Conservation (phyloP, 257 asterid species). For the Craterostigma plantagineum region DNA sequence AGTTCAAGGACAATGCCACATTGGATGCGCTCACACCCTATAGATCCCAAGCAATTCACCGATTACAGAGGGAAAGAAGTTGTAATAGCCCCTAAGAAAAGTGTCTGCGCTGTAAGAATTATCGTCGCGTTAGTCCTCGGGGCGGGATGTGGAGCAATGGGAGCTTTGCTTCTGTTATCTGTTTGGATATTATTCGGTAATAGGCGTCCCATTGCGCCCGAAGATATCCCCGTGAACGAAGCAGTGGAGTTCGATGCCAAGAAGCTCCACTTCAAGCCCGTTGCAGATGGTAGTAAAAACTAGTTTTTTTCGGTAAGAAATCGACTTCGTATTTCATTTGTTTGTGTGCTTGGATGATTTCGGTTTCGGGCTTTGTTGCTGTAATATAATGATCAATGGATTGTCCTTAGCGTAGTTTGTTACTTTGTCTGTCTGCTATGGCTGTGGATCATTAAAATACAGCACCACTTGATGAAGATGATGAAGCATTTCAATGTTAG, state of each 20-base stretch:
- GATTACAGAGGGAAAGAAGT: constrained; percentile 14
- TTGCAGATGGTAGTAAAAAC: constrained; percentile 42
- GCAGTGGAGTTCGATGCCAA: constrained; percentile 26
- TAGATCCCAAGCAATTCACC: constrained; percentile 31
- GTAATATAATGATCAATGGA: constrained; percentile 68
- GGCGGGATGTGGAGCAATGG: constrained; percentile 60
- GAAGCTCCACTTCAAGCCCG: constrained; percentile 26
- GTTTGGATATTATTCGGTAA: constrained; percentile 40
- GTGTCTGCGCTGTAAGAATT: constrained; percentile 43
- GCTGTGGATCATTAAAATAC: constrained; percentile 41
- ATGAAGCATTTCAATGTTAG: neutral
- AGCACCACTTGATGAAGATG: constrained; percentile 12
- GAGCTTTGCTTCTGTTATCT: constrained; percentile 39
- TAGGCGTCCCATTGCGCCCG: constrained; percentile 66
- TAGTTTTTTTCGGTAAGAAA: constrained; percentile 31
- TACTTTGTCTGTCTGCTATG: constrained; percentile 3
- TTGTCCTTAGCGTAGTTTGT: constrained; percentile 12
- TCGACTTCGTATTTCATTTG: constrained; percentile 19
- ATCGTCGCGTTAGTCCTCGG: constrained; percentile 48
- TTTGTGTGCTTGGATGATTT: too few relatives aligned
- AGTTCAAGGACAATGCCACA: constrained; percentile 27
- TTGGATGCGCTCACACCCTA: constrained; percentile 79
- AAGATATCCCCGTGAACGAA: constrained; percentile 24
- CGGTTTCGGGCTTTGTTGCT: too few relatives aligned
- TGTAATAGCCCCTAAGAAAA: constrained; percentile 15